Base-by-base conservation (phyloP, 2,329 filamentous ascomycete species). In the Botrytis byssoidea region DNA sequence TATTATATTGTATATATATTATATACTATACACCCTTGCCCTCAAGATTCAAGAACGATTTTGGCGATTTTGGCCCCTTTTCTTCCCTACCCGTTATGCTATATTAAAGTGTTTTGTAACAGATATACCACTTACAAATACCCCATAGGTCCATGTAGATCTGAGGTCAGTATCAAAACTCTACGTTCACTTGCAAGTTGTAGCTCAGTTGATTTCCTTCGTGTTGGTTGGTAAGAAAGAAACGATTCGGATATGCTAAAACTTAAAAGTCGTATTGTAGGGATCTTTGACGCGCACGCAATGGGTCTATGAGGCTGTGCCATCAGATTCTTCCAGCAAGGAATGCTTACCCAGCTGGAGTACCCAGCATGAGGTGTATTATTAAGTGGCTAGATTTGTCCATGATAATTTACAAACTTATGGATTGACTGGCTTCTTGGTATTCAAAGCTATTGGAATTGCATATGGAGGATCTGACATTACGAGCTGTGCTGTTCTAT, bases 261-360 rank as follows among this genome's bases (percentile, higher is more conserved):
- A 55, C 51, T 32, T 67, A 42, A 42, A 68, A 25, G 16, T 51
- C 5, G 25, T 69, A 37, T 57, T 32, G 66, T 57, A 73, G 35
- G 57, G 57, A 35, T 48, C 48, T 46, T 67, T 57, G 73, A 66
- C 71, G 74, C 74, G 71, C 51, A 60, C 32, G n/a, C 40, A 61
- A 71, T 69, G 70, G 73, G 74, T 68, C 73, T 35, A 51, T 40
- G 48, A 63, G 64, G 57, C 64, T 71, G 40, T 61, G 60, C 25
- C 25, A 48, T 37, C 22, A 32, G 48, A 55, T 70, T 73, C 40
- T 51, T 48, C 29, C 32, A 73, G 48, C 66, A 74, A 71, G 64
- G 64, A 55, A 67, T 68, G 65, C n/a, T 10, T 29, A 29, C n/a
- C 29, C 3, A 22, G n/a, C n/a, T n/a, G n/a, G n/a, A n/a, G 35